Evolutionary conservation across 225 moss, liverwort and hornwort species (phyloP).

Genomic region (Anthoceros angustus): DNA sequence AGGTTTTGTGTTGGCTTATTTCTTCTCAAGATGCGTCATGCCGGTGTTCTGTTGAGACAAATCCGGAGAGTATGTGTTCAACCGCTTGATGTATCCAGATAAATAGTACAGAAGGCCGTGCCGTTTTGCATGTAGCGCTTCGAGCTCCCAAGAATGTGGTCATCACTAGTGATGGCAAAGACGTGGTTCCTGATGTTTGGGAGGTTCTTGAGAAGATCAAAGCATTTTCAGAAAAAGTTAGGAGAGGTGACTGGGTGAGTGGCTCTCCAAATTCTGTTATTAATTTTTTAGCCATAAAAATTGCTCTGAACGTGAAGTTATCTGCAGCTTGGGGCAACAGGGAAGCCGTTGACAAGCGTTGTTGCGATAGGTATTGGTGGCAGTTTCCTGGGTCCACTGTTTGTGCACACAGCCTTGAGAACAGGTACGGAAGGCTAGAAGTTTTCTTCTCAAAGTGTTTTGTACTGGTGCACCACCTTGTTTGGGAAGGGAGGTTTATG

Average conservation of each 20-base stretch:
- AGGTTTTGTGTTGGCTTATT: background rate
- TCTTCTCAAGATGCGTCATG: background rate
- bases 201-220: constrained; percentile 83
- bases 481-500: too few species aligned
- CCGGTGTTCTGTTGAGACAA: background rate
- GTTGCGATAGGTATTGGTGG: constrained; percentile 93
- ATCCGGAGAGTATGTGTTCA: background rate
- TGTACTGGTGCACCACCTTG: constrained; percentile 4
- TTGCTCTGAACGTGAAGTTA: background rate
- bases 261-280: constrained; percentile 1
- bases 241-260: constrained; percentile 69
- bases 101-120: constrained; percentile 71
- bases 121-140: constrained; percentile 71
- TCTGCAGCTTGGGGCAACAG: constrained; percentile 64
- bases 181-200: constrained; percentile 86
- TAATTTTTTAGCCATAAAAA: background rate
- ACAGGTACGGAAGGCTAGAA: constrained; percentile 31
- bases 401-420: constrained; percentile 72
- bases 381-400: constrained; percentile 86
- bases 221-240: constrained; percentile 68
- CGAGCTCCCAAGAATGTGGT: constrained; percentile 58
- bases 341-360: constrained; percentile 65
- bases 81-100: constrained; percentile 27
- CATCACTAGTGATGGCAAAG: constrained; percentile 63
- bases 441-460: background rate